Evolutionary conservation across 2,329 filamentous ascomycete genomes (phyloP).

Genomic region (Immersiporthe knoxdaviesiana): DNA sequence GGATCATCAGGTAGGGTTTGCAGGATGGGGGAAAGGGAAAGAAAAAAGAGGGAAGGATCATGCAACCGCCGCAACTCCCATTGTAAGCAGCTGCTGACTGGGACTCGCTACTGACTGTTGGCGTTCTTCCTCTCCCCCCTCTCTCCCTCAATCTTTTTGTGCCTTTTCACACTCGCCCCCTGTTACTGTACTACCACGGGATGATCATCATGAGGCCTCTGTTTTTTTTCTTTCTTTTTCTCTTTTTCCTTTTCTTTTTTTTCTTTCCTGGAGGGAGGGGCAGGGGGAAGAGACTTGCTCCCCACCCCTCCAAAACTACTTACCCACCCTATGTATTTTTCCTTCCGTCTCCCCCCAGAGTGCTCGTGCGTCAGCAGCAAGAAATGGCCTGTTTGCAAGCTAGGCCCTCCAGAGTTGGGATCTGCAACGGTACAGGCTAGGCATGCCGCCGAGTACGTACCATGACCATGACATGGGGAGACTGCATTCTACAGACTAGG

Average conservation of each 20-base stretch:
- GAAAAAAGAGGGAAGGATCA: slow-evolving; percentile 5
- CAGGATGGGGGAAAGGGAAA: slow-evolving; percentile 7
- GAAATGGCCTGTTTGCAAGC: neutral
- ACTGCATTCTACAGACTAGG: neutral
- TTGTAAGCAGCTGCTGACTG: neutral
- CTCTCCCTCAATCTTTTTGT: neutral
- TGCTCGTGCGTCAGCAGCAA: neutral
- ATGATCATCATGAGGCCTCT: no score
- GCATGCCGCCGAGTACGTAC: neutral
- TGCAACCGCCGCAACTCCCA: neutral
- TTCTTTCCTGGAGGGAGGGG: no score
- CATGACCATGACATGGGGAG: no score
- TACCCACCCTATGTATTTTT: neutral
- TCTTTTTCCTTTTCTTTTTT: neutral
- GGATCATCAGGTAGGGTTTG: slow-evolving; percentile 15
- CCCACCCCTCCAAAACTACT: neutral
- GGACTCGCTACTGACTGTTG: neutral
- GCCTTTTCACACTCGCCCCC: neutral
- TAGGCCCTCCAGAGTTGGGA: neutral
- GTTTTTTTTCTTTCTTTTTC: neutral
- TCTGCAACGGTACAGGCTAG: neutral
- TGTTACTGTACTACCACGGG: neutral
- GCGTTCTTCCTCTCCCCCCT: neutral
- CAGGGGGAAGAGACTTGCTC: no score
- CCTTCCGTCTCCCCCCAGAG: neutral